A percentile compares a stretch with the other conserved stretches of the same genome.
phyloP scores from a whole-genome alignment of 192 early-diverging fungal species.

The Backusella macrospora region DNA sequence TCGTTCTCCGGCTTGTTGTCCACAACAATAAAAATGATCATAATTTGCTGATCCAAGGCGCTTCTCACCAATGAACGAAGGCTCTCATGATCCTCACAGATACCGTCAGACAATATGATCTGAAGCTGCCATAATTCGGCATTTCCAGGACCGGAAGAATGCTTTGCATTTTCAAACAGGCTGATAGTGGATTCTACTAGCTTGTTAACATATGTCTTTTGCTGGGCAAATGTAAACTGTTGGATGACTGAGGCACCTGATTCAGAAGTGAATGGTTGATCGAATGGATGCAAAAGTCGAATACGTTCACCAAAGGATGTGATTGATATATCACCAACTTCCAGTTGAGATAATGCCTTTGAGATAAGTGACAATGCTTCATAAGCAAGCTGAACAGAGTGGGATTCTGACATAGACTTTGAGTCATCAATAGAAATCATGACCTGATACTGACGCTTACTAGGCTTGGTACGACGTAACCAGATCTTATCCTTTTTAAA shows the following conservation, averaged over 20 bases:
- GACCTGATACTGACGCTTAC: conserved; percentile 96
- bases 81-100: conserved; percentile 92
- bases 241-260: conserved; percentile 89
- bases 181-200: conserved; percentile 86
- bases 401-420: conserved; percentile 92
- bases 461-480: conserved; percentile 95
- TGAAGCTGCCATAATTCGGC: conserved; percentile 95
- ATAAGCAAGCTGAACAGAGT: conserved; percentile 89
- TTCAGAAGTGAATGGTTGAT: conserved; percentile 85
- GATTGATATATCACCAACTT: conserved; percentile 92
- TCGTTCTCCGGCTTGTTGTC: conserved; percentile 81
- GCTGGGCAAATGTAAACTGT: conserved; percentile 90
- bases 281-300: conserved; percentile 92
- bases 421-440: conserved; percentile 98
- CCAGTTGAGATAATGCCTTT: conserved; percentile 90
- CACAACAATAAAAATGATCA: conserved; percentile 96
- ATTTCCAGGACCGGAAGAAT: conserved; percentile 42
- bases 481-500: conserved; percentile 99
- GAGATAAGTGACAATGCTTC: conserved; percentile 93
- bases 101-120: conserved; percentile 95
- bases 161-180: conserved; percentile 77
- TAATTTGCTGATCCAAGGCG: conserved; percentile 84
- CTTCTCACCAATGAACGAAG: conserved; percentile 81
- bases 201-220: conserved; percentile 82
- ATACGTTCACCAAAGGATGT: conserved; percentile 90